Evolutionary conservation across 2,329 filamentous ascomycete species (phyloP), one percentile per base, ranked within the genome.

Genomic region (Penicillium sp.): DNA sequence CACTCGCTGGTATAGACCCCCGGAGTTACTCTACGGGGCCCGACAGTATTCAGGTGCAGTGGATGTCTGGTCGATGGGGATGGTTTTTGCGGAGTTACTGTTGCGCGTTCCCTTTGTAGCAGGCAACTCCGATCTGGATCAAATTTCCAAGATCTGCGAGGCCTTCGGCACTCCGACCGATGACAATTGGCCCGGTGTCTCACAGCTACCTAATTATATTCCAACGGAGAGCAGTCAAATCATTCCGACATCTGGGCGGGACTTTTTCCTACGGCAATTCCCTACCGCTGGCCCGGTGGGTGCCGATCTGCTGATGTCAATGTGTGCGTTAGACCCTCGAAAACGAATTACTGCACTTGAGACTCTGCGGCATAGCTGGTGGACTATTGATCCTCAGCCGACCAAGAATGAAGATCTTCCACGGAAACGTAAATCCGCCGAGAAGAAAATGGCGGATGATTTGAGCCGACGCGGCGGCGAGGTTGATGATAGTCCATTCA

Each of bases 1-100:
- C 72, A 99, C 94, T 16, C 87, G 92, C 61, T 99, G 94, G 92
- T 99, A 97, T 78, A 85, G 93, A 1, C 92, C 94, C 0, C 92
- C 92, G 0, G 94, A 99, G 79, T 83, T 99, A 19, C 86, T 97
- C 60, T 97, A 93, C 69, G 92, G 92, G 54, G 91, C 92, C 2
- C 84, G 86, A 54, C 90, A 94, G 76, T 99, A 99, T 77, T 87
- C 87, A 39, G 92, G 92, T 21, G 90, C 88, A 6, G 94, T 97
- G 18, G 94, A 99, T 71, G 82, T 99, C 55, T 99, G 94, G 93
- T 92, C 89, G 44, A 89, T 96, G 52, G 94, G 91, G 45, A 87
- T 91, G 69, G 92, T 99, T 10, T 94, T 99, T 65, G 93, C 92
- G 26, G 94, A 99, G 75, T 83, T 99, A 48, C 81, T 96, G 53